Base-by-base conservation (phyloP, 208 protist species). In the Leishmania arabica region DNA sequence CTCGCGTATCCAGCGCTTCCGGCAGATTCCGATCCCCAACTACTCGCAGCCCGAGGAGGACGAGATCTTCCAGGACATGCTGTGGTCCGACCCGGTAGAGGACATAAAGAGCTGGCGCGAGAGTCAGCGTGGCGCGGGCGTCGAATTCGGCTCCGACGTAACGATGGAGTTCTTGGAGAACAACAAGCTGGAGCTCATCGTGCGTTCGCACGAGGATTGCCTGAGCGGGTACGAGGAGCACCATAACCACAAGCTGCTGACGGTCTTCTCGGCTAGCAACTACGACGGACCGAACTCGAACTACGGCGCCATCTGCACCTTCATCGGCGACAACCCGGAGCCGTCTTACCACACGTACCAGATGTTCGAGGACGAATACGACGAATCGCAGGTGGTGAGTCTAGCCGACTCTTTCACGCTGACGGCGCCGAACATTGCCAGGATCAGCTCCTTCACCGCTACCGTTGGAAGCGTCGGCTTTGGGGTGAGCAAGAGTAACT, bases 241-340 rank as follows among this genome's bases (percentile, higher is more conserved):
- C 71, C 95, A 99, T 87, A 89, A 97, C 83, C 97, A 94, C 49
- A 90, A 93, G 64, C 93, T 98, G 51, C 92, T 99, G 80, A 99
- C 99, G 40, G 89, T 99, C 70, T 99, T 99, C 89, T 99, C 95
- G n/a, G 98, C 99, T 17, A 99, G 98, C 77, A 99, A 99, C 87
- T 99, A 99, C 89, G 99, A 99, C 83, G 98, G 98, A 17, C 94
- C 96, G 19, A 93, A 95, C 74, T 93, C 89, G 65, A 96, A 98
- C 85, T 91, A 92, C 77, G 95, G 95, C 78, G 85, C 91, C 64
- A 86, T 90, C 74, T 92, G 89, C 77, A 90, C 90, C 73, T 93
- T 97, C 81, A 91, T 95, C 60, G 90, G 89, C 37, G 90, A 96
- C 85, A 89, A 89, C 82, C 73, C 83, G 40, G 89, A 95, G 62